Evolutionary conservation across 108 stramenopile genomes (phyloP).

Genomic region (Cyclotella cryptica): DNA sequence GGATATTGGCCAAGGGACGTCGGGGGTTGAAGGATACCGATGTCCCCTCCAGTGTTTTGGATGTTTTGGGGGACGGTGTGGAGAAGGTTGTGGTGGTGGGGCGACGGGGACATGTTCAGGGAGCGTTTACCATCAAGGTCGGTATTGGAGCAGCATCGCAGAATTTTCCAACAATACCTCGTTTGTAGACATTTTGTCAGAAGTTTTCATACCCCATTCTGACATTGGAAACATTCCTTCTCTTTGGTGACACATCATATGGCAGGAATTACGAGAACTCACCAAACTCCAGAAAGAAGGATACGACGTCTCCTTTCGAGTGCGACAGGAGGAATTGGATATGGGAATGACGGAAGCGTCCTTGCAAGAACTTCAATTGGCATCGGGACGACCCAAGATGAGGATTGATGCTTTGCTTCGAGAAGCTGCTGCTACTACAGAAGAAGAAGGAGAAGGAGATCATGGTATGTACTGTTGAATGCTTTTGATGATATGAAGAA

Average conservation of each 20-base stretch:
- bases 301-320: conserved; percentile 59
- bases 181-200: too few species aligned
- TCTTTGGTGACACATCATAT: neutral
- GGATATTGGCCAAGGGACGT: conserved; percentile 89
- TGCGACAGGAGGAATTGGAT: conserved; percentile 83
- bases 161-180: too few species aligned
- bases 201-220: too few species aligned
- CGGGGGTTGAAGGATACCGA: conserved; percentile 84
- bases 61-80: conserved; percentile 63
- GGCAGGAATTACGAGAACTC: conserved; percentile 92
- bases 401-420: conserved; percentile 76
- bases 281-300: conserved; percentile 79
- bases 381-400: conserved; percentile 62
- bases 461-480: too few species aligned
- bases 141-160: too few species aligned
- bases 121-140: conserved; percentile 96
- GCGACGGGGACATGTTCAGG: conserved; percentile 96
- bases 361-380: conserved; percentile 63
- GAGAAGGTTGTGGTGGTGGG: conserved; percentile 83
- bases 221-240: too few species aligned
- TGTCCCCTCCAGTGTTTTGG: conserved; percentile 79
- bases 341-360: conserved; percentile 80
- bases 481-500: too few species aligned
- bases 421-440: conserved; percentile 39
- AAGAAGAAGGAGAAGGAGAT: too few species aligned